Percentiles rank a stretch among this genome's conserved stretches.
Evolutionary conservation across 768 basidiomycete species (phyloP).

Genomic region (Exsudoporus frostii): DNA sequence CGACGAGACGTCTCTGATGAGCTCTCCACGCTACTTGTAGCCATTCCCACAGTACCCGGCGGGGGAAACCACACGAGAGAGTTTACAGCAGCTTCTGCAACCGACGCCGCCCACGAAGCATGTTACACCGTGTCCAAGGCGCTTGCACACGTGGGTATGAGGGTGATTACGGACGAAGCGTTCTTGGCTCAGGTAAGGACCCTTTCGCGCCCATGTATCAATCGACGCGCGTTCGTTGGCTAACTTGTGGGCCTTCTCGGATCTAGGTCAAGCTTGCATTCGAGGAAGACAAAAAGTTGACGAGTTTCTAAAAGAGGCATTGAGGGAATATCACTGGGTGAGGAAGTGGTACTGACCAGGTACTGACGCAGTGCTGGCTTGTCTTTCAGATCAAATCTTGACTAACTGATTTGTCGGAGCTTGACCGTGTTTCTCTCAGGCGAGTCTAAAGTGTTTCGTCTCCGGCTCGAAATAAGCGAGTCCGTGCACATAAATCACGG

Average conservation of each 20-base stretch:
- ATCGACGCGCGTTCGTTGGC: background rate
- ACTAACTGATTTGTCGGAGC: too few relatives aligned
- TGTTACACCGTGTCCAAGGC: constrained; percentile 67
- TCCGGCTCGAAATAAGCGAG: too few relatives aligned
- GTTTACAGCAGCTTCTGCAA: constrained; percentile 64
- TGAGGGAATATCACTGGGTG: background rate
- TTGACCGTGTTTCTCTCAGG: too few relatives aligned
- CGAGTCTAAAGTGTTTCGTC: too few relatives aligned
- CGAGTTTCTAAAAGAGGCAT: constrained; percentile 2
- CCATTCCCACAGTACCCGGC: constrained; percentile 67
- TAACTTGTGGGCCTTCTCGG: background rate
- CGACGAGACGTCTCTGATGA: background rate
- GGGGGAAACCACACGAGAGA: constrained; percentile 78
- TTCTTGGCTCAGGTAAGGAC: constrained; percentile 56
- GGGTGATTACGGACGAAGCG: constrained; percentile 63
- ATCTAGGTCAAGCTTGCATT: constrained; percentile 48
- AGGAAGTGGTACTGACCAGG: background rate
- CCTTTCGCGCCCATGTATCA: background rate
- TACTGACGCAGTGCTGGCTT: too few relatives aligned
- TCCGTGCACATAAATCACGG: too few relatives aligned
- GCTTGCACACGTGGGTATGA: constrained; percentile 65
- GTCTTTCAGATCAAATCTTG: too few relatives aligned
- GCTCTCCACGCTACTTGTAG: constrained; percentile 33
- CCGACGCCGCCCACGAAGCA: constrained; percentile 58
- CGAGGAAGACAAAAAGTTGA: constrained; percentile 39